A percentile compares a stretch with the other conserved stretches of the same genome.
These are phyloP conservation scores for Coemansia sp. DNA, from an alignment of 192 early-diverging fungal genomes.

Conservation along the genomic window DNA sequence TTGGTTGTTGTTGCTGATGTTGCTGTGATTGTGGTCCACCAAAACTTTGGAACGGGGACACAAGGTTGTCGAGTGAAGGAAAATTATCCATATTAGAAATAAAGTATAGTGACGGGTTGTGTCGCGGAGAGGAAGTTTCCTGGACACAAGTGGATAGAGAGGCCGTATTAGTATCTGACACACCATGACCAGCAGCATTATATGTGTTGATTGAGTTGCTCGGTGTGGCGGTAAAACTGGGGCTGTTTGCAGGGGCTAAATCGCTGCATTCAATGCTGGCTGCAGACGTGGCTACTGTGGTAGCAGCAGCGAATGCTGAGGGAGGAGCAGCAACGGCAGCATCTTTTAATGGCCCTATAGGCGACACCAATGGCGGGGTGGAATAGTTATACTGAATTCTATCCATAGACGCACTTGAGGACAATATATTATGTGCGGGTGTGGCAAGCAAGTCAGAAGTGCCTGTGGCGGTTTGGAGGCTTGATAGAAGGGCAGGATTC, in stretches of 20 bases:
- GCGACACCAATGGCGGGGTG: conserved; percentile 1
- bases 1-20: conserved; percentile 7
- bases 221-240: conserved; percentile 19
- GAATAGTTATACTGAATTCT: neutral
- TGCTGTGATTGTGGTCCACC: neutral
- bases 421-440: conserved; percentile 22
- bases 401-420: neutral
- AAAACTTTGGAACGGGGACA: conserved; percentile 23
- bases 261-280: conserved; percentile 23
- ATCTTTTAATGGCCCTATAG: conserved; percentile 15
- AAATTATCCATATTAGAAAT: conserved; percentile 42
- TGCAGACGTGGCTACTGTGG: conserved; percentile 37
- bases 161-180: conserved; percentile 25
- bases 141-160: conserved; percentile 6
- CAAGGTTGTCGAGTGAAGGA: conserved; percentile 27
- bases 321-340: conserved; percentile 15
- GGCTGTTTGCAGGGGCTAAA: conserved; percentile 38
- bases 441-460: conserved; percentile 48
- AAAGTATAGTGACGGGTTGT: conserved; percentile 21
- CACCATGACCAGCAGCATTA: conserved; percentile 2
- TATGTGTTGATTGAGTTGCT: conserved; percentile 2
- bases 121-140: conserved; percentile 24
- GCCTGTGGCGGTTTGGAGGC: conserved; percentile 46
- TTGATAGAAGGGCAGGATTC: conserved; percentile 40
- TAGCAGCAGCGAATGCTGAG: conserved; percentile 30